Percentiles rank a stretch among this genome's conserved stretches.
phyloP scores from a whole-genome alignment of 768 basidiomycete species.

The Termitomyces sp. region DNA sequence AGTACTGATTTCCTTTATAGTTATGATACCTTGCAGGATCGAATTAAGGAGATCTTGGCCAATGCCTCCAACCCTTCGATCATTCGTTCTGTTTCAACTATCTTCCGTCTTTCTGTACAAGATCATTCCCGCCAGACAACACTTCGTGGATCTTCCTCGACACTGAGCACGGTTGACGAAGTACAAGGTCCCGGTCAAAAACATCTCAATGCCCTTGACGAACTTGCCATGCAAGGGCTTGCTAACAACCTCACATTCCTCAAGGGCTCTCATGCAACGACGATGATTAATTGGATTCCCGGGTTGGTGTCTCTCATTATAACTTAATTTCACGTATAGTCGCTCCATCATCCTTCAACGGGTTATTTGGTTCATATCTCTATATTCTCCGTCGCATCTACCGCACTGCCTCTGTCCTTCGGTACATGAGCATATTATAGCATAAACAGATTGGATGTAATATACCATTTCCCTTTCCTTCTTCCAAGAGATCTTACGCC shows the following conservation, averaged over 20 bases:
- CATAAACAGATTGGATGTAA: conserved; percentile 7
- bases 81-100: conserved; percentile 64
- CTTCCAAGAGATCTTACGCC: not conserved
- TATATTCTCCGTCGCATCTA: conserved; percentile 8
- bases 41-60: conserved; percentile 65
- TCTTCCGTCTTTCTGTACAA: conserved; percentile 65
- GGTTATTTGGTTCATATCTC: conserved; percentile 6
- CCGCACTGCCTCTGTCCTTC: not conserved
- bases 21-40: conserved; percentile 71
- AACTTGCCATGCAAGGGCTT: conserved; percentile 68
- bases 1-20: conserved; percentile 28
- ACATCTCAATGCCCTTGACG: conserved; percentile 59
- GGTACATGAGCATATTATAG: not conserved
- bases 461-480: not conserved
- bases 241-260: conserved; percentile 71
- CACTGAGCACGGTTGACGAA: conserved; percentile 61
- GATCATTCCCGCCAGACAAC: conserved; percentile 39
- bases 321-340: conserved; percentile 15
- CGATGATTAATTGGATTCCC: conserved; percentile 74
- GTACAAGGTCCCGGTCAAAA: conserved; percentile 42
- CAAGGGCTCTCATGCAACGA: conserved; percentile 46
- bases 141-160: conserved; percentile 54
- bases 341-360: not conserved
- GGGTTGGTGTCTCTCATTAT: conserved; percentile 33
- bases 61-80: conserved; percentile 67